A percentile compares a stretch with the other conserved stretches of the same genome.
phyloP scores from a whole-genome alignment of 2,329 filamentous ascomycete genomes.

The Neodidymelliopsis sp. region DNA sequence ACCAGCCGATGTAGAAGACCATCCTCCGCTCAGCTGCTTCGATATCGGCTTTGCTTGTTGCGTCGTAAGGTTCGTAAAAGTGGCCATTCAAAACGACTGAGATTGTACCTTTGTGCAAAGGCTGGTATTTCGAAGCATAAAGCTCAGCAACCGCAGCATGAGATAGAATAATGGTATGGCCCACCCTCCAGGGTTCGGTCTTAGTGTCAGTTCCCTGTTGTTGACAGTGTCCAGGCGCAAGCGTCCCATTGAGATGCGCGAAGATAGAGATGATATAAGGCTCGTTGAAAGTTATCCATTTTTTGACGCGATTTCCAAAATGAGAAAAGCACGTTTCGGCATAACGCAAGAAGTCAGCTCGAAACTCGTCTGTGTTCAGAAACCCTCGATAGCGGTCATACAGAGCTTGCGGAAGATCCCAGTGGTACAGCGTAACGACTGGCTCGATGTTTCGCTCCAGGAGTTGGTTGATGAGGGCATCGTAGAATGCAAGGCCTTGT shows the following conservation, averaged over 20 bases:
- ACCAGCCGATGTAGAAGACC: slow-evolving; percentile 53
- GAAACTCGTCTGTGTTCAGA: slow-evolving; percentile 30
- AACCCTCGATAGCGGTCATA: slow-evolving; percentile 21
- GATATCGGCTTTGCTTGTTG: neutral
- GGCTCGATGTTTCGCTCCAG: slow-evolving; percentile 21
- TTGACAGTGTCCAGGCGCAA: slow-evolving; percentile 3
- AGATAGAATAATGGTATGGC: slow-evolving; percentile 53
- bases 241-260: slow-evolving; percentile 9
- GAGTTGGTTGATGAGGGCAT: slow-evolving; percentile 21
- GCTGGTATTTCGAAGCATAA: neutral
- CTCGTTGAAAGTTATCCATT: slow-evolving; percentile 54
- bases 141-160: slow-evolving; percentile 50
- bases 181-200: slow-evolving; percentile 9
- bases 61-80: slow-evolving; percentile 3
- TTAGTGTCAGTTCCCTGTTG: neutral
- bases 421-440: slow-evolving; percentile 27
- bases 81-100: slow-evolving; percentile 6
- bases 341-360: slow-evolving; percentile 46
- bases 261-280: slow-evolving; percentile 65
- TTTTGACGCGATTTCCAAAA: slow-evolving; percentile 49
- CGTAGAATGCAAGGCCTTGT: slow-evolving; percentile 21
- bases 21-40: neutral
- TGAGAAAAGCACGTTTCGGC: slow-evolving; percentile 49
- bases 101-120: slow-evolving; percentile 40
- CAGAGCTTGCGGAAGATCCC: slow-evolving; percentile 20